Evolutionary conservation across 495 filamentous ascomycete genomes (phyloP), one percentile per base, ranked within the genome.

Genomic region (Emericellopsis terricola): DNA sequence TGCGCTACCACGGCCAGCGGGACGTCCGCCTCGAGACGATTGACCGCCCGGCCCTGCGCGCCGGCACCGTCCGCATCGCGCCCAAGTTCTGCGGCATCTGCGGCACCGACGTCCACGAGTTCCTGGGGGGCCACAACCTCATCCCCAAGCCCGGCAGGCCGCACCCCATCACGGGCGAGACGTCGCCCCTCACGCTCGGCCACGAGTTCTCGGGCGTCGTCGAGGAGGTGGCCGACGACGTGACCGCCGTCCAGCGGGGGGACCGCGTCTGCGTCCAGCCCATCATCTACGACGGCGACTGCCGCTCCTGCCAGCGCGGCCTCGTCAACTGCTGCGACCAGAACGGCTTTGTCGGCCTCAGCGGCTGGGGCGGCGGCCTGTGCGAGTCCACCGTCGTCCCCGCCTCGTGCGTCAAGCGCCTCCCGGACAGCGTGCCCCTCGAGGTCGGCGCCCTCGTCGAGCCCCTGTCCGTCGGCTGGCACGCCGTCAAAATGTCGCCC

Each of bases 391-490:
- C 66, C 11, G 64, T 69, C 11, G 55, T 73, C 1, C 62, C 57
- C 15, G 49, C 59, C 17, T 44, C 52, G 18, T 53, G 52, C 8
- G 42, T 65, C 1, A 53, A 40, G 52, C 64, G 59, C 35, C 60
- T 85, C 3, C 75, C 78, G 0, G 59, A 66, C 0, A 48, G 50
- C 7, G 59, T 82, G 10, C 69, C 69, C 4, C 65, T 71, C 28
- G 68, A 68, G 13, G 59, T 69, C 4, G 80, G 75, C 33, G 69
- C 72, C 2, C 50, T 73, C 13, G 51, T 76, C 29, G 73, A 79
- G 37, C 74, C 74, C 1, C 52, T 78, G 0, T 52, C 69, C 8
- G 73, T 78, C 3, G 74, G 60, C 34, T 78, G 72, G 72, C 72
- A 78, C 46, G 71, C 70, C n/a, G 64, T 78, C 27, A 64, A 62